These are phyloP conservation scores for Byssothecium circinans DNA, from an alignment of 2,329 filamentous ascomycete species.

Conservation along the genomic window DNA sequence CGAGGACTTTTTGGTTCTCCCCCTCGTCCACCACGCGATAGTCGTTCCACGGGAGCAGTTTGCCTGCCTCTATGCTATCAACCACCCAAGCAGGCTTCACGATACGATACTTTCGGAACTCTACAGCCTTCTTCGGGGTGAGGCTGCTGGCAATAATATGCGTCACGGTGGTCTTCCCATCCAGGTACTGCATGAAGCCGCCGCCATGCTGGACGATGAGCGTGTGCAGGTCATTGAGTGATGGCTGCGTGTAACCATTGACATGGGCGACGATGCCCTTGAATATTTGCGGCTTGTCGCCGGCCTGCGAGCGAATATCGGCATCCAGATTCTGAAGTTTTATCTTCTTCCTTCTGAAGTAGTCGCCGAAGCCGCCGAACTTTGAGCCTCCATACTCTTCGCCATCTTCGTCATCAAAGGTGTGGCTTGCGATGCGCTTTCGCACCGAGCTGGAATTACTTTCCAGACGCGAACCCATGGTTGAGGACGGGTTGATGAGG, in stretches of 20 bases:
- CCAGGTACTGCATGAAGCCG: constrained; percentile 90
- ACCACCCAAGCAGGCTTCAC: constrained; percentile 95
- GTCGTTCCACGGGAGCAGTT: constrained; percentile 79
- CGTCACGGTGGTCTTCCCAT: constrained; percentile 91
- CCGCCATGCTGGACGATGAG: constrained; percentile 93
- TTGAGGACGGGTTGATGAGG: too few relatives aligned
- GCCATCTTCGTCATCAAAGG: constrained; percentile 77
- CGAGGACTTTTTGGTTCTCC: constrained; percentile 75
- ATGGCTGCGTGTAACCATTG: constrained; percentile 94
- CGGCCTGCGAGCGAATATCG: constrained; percentile 69
- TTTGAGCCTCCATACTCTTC: constrained; percentile 87
- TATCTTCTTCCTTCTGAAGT: constrained; percentile 93
- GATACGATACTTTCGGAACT: constrained; percentile 84
- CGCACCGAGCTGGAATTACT: constrained; percentile 61
- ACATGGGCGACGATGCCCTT: constrained; percentile 88
- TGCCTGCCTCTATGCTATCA: constrained; percentile 81
- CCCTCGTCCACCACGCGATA: constrained; percentile 87
- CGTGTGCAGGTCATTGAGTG: constrained; percentile 82
- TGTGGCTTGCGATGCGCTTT: constrained; percentile 67
- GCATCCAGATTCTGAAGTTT: constrained; percentile 95
- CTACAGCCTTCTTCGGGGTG: constrained; percentile 88
- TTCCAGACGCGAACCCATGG: constrained; percentile 65
- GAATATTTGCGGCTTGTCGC: constrained; percentile 81
- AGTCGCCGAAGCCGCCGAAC: constrained; percentile 89
- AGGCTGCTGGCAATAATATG: constrained; percentile 92